Conservation (phyloP, 257 asterid species). For the Nicotiana knightiana region DNA sequence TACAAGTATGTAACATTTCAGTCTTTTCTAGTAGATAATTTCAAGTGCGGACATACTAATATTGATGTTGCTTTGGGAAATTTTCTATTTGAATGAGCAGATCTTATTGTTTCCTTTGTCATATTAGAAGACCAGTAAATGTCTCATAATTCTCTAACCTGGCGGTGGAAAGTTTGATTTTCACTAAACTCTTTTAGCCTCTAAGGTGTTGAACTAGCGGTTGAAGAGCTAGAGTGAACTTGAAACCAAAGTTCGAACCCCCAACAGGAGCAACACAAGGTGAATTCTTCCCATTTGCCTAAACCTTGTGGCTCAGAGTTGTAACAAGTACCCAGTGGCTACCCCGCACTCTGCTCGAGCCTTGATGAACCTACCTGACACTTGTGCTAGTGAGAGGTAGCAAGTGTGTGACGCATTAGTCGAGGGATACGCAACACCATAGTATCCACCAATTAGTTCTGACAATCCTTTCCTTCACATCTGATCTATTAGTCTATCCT, state of each 20-base stretch:
- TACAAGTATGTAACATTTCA: background rate
- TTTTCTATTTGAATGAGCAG: background rate
- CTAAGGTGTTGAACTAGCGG: background rate
- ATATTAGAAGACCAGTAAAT: no score
- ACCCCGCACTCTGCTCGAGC: no score
- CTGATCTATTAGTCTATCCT: no score
- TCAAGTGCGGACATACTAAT: background rate
- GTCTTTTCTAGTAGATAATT: background rate
- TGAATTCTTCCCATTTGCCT: background rate
- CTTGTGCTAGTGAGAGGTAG: background rate
- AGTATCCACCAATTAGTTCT: no score
- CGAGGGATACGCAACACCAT: no score
- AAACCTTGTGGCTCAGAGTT: background rate
- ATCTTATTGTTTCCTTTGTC: background rate
- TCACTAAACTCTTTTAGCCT: background rate
- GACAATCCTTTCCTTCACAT: no score
- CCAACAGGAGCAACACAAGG: background rate
- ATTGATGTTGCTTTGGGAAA: background rate
- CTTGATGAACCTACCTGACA: background rate
- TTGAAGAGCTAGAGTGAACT: background rate
- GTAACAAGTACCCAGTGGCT: no score
- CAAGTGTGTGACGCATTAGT: no score
- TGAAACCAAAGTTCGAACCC: background rate
- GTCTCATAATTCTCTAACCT: no score
- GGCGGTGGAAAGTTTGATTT: background rate